Evolutionary conservation across 345 rosid species (phyloP).

Genomic region (Euphorbia peplus): DNA sequence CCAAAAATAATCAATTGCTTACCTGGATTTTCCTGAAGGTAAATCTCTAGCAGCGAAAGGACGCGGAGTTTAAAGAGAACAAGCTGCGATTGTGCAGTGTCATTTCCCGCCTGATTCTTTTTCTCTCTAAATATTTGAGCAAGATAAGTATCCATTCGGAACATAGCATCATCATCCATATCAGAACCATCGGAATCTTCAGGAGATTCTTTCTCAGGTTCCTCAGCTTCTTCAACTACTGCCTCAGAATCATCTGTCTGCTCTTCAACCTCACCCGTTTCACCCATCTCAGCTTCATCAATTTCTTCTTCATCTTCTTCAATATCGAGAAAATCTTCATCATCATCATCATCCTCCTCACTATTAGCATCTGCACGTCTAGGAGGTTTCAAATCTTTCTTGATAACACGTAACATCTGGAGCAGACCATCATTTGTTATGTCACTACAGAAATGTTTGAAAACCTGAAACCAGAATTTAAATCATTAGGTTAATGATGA

Average conservation of each 20-base stretch:
- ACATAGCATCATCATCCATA: conserved; percentile 98
- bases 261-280: conserved; percentile 70
- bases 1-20: conserved; percentile 20
- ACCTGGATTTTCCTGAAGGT: conserved; percentile 91
- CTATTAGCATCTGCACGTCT: conserved; percentile 62
- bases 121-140: conserved; percentile 88
- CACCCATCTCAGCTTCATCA: conserved; percentile 62
- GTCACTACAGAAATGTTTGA: conserved; percentile 71
- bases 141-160: conserved; percentile 87
- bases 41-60: conserved; percentile 88
- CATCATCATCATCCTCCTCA: conserved; percentile 68
- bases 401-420: conserved; percentile 81
- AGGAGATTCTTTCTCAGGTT: conserved; percentile 38
- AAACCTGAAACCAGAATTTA: conserved; percentile 51
- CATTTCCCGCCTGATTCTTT: conserved; percentile 80
- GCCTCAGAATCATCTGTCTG: conserved; percentile 79
- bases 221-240: conserved; percentile 45
- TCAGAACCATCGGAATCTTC: conserved; percentile 80
- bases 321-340: conserved; percentile 68
- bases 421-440: conserved; percentile 73
- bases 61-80: conserved; percentile 86
- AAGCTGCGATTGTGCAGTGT: conserved; percentile 93
- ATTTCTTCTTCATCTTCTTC: conserved; percentile 95
- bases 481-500: neutral
- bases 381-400: conserved; percentile 85